Evolutionary conservation across 1,284 basidiomycete species (phyloP).

Genomic region (Mycosarcoma mackinlayi): DNA sequence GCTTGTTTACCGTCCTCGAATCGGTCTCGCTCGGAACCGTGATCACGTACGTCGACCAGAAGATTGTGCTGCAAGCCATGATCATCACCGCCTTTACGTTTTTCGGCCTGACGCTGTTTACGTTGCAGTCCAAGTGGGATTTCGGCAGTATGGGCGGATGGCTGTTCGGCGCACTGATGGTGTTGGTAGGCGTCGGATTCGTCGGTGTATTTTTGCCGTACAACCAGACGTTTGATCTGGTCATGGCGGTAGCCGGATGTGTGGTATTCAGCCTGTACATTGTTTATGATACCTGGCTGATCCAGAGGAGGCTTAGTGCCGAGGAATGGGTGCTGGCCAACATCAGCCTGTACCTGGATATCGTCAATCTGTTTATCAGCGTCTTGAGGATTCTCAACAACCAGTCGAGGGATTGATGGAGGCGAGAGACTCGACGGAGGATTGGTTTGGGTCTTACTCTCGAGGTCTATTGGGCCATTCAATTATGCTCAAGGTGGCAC

Average conservation of each 20-base stretch:
- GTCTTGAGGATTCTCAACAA: conserved; percentile 71
- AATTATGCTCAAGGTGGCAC: too few relatives aligned
- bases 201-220: conserved; percentile 85
- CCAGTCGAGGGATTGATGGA: conserved; percentile 24
- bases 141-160: conserved; percentile 85
- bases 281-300: conserved; percentile 82
- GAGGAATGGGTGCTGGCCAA: conserved; percentile 88
- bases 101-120: conserved; percentile 81
- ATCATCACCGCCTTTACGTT: conserved; percentile 87
- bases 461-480: too few relatives aligned
- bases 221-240: conserved; percentile 78
- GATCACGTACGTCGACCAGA: conserved; percentile 79
- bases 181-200: conserved; percentile 69
- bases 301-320: conserved; percentile 79
- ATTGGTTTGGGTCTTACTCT: not conserved
- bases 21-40: conserved; percentile 76
- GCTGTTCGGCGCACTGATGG: conserved; percentile 76
- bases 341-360: conserved; percentile 78
- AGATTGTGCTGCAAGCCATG: conserved; percentile 86
- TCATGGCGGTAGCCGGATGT: conserved; percentile 81
- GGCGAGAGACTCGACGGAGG: too few relatives aligned
- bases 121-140: conserved; percentile 77
- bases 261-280: conserved; percentile 77
- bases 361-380: conserved; percentile 78
- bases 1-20: conserved; percentile 69